phyloP scores from a whole-genome alignment of 768 basidiomycete species.

The Polyporus arcularius region DNA sequence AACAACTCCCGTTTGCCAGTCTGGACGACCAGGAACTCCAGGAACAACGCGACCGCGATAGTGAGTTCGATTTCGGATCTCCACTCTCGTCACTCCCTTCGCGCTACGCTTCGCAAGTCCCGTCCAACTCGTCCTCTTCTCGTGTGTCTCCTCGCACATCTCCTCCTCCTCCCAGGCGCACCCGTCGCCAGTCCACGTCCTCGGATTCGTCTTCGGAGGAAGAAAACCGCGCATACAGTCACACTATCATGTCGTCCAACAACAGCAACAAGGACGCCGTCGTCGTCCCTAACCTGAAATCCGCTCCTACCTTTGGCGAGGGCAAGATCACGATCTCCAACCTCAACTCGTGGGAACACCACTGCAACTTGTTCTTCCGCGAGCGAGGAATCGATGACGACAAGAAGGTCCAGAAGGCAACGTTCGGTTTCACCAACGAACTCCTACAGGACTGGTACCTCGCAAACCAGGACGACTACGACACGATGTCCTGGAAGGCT shows the following conservation, averaged over 20 bases:
- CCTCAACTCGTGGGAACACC: neutral
- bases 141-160: too few species aligned
- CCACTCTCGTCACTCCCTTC: too few species aligned
- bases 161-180: too few species aligned
- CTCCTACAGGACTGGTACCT: slow-evolving; percentile 6
- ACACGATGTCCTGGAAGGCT: neutral
- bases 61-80: too few species aligned
- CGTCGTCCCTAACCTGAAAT: neutral
- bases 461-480: neutral
- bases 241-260: neutral
- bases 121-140: too few species aligned
- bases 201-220: too few species aligned
- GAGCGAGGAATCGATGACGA: neutral
- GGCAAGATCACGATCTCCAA: neutral
- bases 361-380: neutral
- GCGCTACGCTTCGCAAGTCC: too few species aligned
- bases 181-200: too few species aligned
- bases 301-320: neutral
- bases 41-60: too few species aligned
- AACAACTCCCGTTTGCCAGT: too few species aligned
- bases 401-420: neutral
- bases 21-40: too few species aligned
- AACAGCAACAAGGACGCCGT: neutral
- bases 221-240: neutral
- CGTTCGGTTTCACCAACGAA: neutral